Evolutionary conservation across 495 filamentous ascomycete species (phyloP).

Genomic region (Penicillium ucsense): DNA sequence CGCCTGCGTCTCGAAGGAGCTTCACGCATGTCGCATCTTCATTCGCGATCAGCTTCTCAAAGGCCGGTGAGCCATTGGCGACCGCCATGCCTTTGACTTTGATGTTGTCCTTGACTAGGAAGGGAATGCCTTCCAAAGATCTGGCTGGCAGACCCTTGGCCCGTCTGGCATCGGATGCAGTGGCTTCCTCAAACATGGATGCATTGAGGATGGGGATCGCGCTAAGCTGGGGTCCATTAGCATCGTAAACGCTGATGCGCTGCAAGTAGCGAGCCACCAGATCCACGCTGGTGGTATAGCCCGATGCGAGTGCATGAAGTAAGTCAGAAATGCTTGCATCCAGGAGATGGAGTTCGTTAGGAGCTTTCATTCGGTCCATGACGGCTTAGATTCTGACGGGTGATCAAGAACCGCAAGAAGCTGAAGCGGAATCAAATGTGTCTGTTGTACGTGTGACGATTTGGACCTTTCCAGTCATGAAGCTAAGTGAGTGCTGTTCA

Average conservation of each 20-base stretch:
- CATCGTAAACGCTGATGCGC: constrained; percentile 30
- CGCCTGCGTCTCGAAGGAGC: constrained; percentile 50
- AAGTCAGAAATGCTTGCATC: constrained; percentile 47
- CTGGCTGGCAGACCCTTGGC: constrained; percentile 22
- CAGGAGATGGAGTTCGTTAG: constrained; percentile 43
- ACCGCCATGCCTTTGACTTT: constrained; percentile 58
- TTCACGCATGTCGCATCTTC: constrained; percentile 54
- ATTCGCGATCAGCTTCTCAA: constrained; percentile 51
- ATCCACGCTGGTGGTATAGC: constrained; percentile 35
- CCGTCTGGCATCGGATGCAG: constrained; percentile 23
- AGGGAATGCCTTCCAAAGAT: constrained; percentile 62
- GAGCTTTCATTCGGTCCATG: constrained; percentile 8
- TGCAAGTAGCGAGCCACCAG: constrained; percentile 40
- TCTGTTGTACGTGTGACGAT: too few species aligned
- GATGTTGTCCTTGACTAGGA: constrained; percentile 65
- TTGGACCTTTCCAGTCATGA: too few species aligned
- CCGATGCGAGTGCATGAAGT: constrained; percentile 29
- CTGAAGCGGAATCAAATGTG: too few species aligned
- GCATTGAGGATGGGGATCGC: constrained; percentile 25
- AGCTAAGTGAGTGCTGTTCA: too few species aligned
- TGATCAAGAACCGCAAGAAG: neutral
- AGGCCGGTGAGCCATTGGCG: constrained; percentile 40
- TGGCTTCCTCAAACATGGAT: constrained; percentile 20
- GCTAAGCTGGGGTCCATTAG: constrained; percentile 21
- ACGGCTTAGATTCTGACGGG: neutral